These are phyloP conservation scores for Diaporthe citrichinensis DNA, from an alignment of 2,329 filamentous ascomycete genomes.

Conservation along the genomic window DNA sequence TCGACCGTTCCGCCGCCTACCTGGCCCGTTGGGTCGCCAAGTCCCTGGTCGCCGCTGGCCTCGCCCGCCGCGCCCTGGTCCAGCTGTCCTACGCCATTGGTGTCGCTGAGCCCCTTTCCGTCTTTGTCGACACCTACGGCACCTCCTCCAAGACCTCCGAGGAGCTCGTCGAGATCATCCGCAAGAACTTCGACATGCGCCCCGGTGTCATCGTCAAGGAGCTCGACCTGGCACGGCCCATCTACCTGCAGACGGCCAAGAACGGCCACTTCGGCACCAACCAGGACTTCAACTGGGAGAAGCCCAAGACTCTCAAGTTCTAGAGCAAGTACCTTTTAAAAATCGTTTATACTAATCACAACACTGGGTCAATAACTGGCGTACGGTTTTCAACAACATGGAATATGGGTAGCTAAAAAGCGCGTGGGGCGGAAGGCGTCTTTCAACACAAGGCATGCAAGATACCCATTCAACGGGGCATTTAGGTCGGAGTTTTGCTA, in stretches of 20 bases:
- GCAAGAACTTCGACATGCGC: conserved; percentile 96
- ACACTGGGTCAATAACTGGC: conserved; percentile 46
- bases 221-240: conserved; percentile 93
- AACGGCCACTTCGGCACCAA: conserved; percentile 99
- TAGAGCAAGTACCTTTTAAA: conserved; percentile 65
- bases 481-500: conserved; percentile 36
- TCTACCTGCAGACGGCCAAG: conserved; percentile 99
- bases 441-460: conserved; percentile 50
- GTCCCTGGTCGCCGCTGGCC: conserved; percentile 90
- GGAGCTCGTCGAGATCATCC: conserved; percentile 95
- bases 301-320: conserved; percentile 94
- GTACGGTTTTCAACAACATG: conserved; percentile 53
- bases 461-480: conserved; percentile 38
- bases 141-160: conserved; percentile 91
- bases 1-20: conserved; percentile 98
- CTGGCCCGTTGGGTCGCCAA: conserved; percentile 99
- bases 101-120: conserved; percentile 96
- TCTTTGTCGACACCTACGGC: conserved; percentile 98
- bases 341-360: conserved; percentile 37
- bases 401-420: conserved; percentile 35
- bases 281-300: conserved; percentile 98
- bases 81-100: conserved; percentile 99
- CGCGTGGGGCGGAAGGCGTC: conserved; percentile 46
- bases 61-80: conserved; percentile 92
- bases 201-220: conserved; percentile 99